Conservation (phyloP, 2,329 filamentous ascomycete species). For the Neonectria neomacrospora region DNA sequence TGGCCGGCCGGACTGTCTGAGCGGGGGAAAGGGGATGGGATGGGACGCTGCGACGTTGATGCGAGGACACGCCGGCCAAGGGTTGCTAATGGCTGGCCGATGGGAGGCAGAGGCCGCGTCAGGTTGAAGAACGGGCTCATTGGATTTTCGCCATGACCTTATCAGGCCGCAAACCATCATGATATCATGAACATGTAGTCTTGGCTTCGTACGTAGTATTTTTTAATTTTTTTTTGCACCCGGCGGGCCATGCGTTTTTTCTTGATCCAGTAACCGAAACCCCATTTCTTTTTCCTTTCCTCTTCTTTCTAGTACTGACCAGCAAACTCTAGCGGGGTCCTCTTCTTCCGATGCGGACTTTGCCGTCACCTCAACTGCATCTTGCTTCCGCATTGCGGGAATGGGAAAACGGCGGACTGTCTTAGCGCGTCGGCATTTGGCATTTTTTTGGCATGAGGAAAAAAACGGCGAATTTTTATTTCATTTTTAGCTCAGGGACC, state of each 20-base stretch:
- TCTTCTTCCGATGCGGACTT: not conserved
- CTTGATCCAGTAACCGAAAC: not conserved
- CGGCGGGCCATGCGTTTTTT: constrained; percentile 24
- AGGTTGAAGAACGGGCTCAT: not conserved
- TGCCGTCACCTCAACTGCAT: not conserved
- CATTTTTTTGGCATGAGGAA: not conserved
- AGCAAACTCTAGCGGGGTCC: not conserved
- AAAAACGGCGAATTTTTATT: not conserved
- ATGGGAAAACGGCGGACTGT: not conserved
- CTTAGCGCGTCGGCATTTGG: constrained; percentile 1
- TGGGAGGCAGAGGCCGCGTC: not conserved
- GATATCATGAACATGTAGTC: not conserved
- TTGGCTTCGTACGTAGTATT: too few relatives aligned
- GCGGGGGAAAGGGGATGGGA: not conserved
- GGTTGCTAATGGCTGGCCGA: not conserved
- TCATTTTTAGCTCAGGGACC: constrained; percentile 1
- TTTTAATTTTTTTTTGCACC: constrained; percentile 25
- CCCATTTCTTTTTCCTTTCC: constrained; percentile 22
- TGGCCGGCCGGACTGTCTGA: not conserved
- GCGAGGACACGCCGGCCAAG: constrained; percentile 1
- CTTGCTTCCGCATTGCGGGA: constrained; percentile 10
- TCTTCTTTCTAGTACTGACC: constrained; percentile 14
- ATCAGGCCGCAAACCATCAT: not conserved
- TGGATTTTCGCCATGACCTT: not conserved
- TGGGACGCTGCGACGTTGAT: not conserved